Evolutionary conservation across 2,329 filamentous ascomycete genomes (phyloP).

Genomic region (Pyrenophora seminiperda): DNA sequence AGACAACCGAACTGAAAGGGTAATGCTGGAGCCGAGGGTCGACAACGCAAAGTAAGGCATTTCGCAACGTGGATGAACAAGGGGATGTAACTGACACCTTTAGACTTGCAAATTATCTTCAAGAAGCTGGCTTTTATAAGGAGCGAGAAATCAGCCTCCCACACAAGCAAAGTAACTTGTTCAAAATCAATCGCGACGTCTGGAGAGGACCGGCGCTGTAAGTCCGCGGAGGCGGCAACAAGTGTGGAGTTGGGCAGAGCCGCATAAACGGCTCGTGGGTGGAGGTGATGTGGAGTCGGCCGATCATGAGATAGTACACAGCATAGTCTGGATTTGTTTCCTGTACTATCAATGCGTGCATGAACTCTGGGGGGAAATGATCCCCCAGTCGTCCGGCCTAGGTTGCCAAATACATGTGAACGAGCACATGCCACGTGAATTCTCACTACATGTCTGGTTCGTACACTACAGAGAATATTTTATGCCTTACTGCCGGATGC

Average conservation of each 20-base stretch:
- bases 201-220: conserved; percentile 59
- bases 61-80: neutral
- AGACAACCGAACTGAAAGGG: conserved; percentile 79
- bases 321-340: conserved; percentile 12
- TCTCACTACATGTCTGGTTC: neutral
- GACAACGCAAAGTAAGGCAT: conserved; percentile 81
- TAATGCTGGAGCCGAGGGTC: conserved; percentile 86
- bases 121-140: conserved; percentile 78
- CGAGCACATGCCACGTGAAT: neutral
- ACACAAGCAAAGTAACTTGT: conserved; percentile 89
- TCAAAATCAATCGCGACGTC: conserved; percentile 77
- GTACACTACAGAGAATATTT: no score
- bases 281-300: conserved; percentile 27
- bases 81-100: conserved; percentile 13
- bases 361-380: conserved; percentile 1
- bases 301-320: conserved; percentile 26
- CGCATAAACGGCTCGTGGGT: conserved; percentile 11
- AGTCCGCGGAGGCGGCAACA: conserved; percentile 13
- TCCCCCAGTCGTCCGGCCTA: conserved; percentile 8
- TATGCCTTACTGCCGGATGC: no score
- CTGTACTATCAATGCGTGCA: conserved; percentile 6
- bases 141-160: conserved; percentile 85
- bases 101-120: conserved; percentile 73
- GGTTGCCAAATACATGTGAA: neutral
- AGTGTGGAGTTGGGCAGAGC: conserved; percentile 22